Conservation (phyloP, 2,329 filamentous ascomycete species). For the Cadophora luteo-olivacea region DNA sequence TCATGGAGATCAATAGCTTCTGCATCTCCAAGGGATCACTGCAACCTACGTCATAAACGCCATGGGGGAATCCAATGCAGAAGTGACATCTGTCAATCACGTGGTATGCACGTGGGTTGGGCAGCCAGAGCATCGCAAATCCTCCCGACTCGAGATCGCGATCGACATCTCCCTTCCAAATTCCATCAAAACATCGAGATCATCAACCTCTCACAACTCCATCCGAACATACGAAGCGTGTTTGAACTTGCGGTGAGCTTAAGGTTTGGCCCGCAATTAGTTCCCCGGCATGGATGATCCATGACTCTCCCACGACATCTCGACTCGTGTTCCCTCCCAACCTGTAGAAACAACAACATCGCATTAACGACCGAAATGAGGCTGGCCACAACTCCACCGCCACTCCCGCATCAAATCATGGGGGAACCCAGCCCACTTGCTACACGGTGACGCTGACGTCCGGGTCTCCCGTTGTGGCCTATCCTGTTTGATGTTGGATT, state of each 20-base stretch:
- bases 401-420: constrained; percentile 8
- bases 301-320: constrained; percentile 1
- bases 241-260: constrained; percentile 27
- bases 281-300: constrained; percentile 18
- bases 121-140: background rate
- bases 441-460: constrained; percentile 4
- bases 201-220: constrained; percentile 3
- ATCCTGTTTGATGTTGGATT: constrained; percentile 9
- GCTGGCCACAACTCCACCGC: constrained; percentile 3
- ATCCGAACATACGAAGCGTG: constrained; percentile 2
- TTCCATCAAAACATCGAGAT: background rate
- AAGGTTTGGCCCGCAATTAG: constrained; percentile 25
- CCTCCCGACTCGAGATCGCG: background rate
- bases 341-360: background rate
- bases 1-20: background rate
- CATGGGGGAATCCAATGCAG: background rate
- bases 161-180: constrained; percentile 11
- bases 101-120: background rate
- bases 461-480: background rate
- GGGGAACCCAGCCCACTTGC: constrained; percentile 1
- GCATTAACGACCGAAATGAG: constrained; percentile 15
- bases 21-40: background rate
- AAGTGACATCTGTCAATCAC: background rate
- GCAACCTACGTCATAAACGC: background rate
- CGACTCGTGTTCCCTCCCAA: constrained; percentile 9